Percentiles rank a stretch among this genome's conserved stretches.
These are phyloP conservation scores for Calcarisporium arbuscula DNA, from an alignment of 2,329 filamentous ascomycete genomes.

Conservation along the genomic window DNA sequence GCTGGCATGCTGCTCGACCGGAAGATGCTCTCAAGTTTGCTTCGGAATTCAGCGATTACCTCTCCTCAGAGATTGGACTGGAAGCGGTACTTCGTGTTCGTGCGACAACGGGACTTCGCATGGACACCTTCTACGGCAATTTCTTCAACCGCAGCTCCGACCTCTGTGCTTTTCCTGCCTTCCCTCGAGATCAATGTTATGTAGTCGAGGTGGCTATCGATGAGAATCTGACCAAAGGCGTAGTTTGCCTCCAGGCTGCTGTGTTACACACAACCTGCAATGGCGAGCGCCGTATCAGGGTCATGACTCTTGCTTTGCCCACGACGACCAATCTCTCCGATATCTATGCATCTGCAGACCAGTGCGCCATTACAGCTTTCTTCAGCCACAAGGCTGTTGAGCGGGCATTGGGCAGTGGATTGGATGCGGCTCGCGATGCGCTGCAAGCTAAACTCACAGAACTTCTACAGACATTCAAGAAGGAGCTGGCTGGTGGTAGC, in stretches of 20 bases:
- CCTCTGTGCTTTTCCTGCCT: slow-evolving; percentile 94
- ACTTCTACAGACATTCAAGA: slow-evolving; percentile 90
- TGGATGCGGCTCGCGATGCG: slow-evolving; percentile 86
- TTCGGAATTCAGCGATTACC: slow-evolving; percentile 89
- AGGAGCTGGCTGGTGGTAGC: slow-evolving; percentile 91
- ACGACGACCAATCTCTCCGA: slow-evolving; percentile 88
- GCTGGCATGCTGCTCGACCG: slow-evolving; percentile 87
- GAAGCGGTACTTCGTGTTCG: slow-evolving; percentile 94
- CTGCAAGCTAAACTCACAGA: slow-evolving; percentile 89
- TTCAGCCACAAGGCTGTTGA: slow-evolving; percentile 98
- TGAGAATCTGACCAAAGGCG: slow-evolving; percentile 83
- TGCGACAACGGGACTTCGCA: slow-evolving; percentile 87
- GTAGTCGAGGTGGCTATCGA: slow-evolving; percentile 98
- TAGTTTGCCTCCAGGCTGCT: slow-evolving; percentile 88
- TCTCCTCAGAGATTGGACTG: slow-evolving; percentile 93
- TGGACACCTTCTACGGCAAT: slow-evolving; percentile 98
- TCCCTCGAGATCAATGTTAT: slow-evolving; percentile 94
- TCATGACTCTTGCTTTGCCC: slow-evolving; percentile 86
- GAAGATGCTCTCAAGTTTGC: slow-evolving; percentile 99
- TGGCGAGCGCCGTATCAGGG: slow-evolving; percentile 88
- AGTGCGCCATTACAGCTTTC: slow-evolving; percentile 86
- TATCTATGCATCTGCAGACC: slow-evolving; percentile 90
- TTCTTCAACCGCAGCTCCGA: slow-evolving; percentile 99
- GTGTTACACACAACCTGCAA: slow-evolving; percentile 98
- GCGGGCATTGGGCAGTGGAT: slow-evolving; percentile 72